Evolutionary conservation across 2,329 filamentous ascomycete species (phyloP), one percentile per base, ranked within the genome.

Genomic region (Sarocladium strictum): DNA sequence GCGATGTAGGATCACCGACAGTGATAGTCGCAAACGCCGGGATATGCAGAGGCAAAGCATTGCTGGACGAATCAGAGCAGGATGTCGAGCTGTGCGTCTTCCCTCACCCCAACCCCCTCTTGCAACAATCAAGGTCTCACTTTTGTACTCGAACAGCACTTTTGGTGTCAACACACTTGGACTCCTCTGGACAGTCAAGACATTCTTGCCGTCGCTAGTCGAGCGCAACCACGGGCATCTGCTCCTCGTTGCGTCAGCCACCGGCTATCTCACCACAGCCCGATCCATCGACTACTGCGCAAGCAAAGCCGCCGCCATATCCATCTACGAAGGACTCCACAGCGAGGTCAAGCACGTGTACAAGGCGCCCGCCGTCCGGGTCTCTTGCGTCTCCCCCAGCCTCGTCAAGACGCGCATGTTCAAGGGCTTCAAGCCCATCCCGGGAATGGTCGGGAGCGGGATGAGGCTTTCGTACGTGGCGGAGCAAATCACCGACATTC

Each of bases 21-120:
- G 73, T 90, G 57, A 73, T 90, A 3, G 85, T 89, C 71, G 87
- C 88, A 72, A 89, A 89, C 63, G 86, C 86, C 9, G 86, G 85
- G 57, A 77, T 86, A 26, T 79, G 75, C n/a, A 77, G 77, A 55
- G 84, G 83, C 57, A 81, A 81, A 59, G 78, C 76, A 4, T 77
- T 91, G 58, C 75, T 90, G 45, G 75, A 79, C 27, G 67, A 76
- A n/a, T 23, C 43, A 7, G 43, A 47, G 10, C 21, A 17, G 12
- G 43, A 47, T 29, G 43, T 47, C 12, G 43, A 47, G 21, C 43
- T 47, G 43, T 47, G n/a, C 11, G 43, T 27, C 3, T 15, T 11
- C n/a, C 35, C 6, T 38, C 35, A n/a, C n/a, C n/a, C n/a, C 15
- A 6, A 9, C 17, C n/a, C 17, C 5, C 9, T 38, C 12, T 9